A percentile compares a stretch with the other conserved stretches of the same genome.
These are phyloP conservation scores for Globisporangium acanthophoron DNA, from an alignment of 352 stramenopile genomes.

Conservation along the genomic window DNA sequence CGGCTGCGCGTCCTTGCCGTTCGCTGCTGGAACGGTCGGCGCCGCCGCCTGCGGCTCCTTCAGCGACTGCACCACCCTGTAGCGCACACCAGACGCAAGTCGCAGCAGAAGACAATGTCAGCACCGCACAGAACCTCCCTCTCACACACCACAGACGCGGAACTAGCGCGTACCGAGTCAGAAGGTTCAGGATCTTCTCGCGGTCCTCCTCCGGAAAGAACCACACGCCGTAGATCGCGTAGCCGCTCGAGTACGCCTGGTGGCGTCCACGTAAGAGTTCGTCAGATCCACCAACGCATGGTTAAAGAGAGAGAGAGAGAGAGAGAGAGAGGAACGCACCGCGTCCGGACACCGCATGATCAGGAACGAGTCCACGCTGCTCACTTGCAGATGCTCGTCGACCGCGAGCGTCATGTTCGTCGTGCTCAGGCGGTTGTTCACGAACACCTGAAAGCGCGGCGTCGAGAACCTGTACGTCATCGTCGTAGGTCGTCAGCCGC, in stretches of 20 bases:
- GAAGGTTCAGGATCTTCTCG: conserved; percentile 67
- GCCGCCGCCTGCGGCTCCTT: conserved; percentile 31
- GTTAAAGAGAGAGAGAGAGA: neutral
- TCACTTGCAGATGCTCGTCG: conserved; percentile 65
- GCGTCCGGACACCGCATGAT: conserved; percentile 69
- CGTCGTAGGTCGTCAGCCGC: too few species aligned
- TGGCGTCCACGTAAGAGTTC: too few species aligned
- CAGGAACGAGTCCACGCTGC: conserved; percentile 82
- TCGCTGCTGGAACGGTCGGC: conserved; percentile 11
- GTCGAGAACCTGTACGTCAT: conserved; percentile 40
- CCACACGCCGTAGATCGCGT: conserved; percentile 84
- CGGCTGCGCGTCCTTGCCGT: conserved; percentile 16
- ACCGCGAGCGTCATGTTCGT: conserved; percentile 81
- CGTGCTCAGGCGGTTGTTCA: conserved; percentile 88
- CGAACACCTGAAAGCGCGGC: conserved; percentile 81
- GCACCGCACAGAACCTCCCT: neutral
- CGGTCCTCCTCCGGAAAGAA: conserved; percentile 86
- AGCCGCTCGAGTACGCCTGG: conserved; percentile 46
- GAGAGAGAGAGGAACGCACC: conserved; percentile 17
- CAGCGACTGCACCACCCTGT: conserved; percentile 55
- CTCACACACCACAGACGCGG: too few species aligned
- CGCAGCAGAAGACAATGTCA: neutral
- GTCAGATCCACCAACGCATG: too few species aligned
- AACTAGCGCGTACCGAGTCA: conserved; percentile 42
- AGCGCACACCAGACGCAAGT: neutral